A percentile compares a stretch with the other conserved stretches of the same genome.
Conservation (phyloP, 768 basidiomycete genomes). For the Kwoniella bestiolae region DNA sequence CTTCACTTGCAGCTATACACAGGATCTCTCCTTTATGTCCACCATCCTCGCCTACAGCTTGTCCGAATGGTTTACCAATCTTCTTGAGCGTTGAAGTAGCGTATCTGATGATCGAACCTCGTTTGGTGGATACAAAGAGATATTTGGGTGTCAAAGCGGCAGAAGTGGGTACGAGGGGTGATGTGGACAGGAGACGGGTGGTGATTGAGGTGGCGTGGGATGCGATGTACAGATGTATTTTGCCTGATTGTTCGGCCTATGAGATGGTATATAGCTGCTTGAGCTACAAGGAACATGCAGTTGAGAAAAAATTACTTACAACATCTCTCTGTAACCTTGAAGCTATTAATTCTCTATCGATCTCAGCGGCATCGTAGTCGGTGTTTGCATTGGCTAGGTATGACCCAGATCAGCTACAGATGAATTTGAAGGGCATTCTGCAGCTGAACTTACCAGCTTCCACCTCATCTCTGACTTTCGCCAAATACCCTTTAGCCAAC, state of each 20-base stretch:
- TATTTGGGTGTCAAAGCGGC: conserved; percentile 74
- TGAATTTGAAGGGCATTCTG: too few relatives aligned
- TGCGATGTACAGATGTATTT: conserved; percentile 45
- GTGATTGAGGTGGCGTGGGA: conserved; percentile 21
- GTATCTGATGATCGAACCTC: conserved; percentile 73
- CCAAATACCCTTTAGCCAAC: conserved; percentile 86
- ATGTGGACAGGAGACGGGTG: conserved; percentile 60
- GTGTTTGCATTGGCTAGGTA: conserved; percentile 71
- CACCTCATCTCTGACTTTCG: conserved; percentile 76
- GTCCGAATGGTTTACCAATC: conserved; percentile 46
- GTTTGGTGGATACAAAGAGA: conserved; percentile 89
- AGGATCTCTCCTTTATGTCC: conserved; percentile 90
- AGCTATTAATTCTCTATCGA: conserved; percentile 90
- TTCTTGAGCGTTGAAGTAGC: conserved; percentile 50
- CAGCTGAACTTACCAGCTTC: conserved; percentile 61
- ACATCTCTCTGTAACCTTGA: conserved; percentile 90
- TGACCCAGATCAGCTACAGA: too few relatives aligned
- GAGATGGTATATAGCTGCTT: background rate
- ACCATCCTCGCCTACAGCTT: conserved; percentile 63
- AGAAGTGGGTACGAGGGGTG: conserved; percentile 67
- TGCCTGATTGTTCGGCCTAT: conserved; percentile 48
- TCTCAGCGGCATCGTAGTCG: conserved; percentile 92
- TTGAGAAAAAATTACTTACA: conserved; percentile 52
- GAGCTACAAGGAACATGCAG: background rate
- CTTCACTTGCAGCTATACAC: conserved; percentile 77